Evolutionary conservation across 192 early-diverging fungal genomes (phyloP).

Genomic region (Linnemannia zychae): DNA sequence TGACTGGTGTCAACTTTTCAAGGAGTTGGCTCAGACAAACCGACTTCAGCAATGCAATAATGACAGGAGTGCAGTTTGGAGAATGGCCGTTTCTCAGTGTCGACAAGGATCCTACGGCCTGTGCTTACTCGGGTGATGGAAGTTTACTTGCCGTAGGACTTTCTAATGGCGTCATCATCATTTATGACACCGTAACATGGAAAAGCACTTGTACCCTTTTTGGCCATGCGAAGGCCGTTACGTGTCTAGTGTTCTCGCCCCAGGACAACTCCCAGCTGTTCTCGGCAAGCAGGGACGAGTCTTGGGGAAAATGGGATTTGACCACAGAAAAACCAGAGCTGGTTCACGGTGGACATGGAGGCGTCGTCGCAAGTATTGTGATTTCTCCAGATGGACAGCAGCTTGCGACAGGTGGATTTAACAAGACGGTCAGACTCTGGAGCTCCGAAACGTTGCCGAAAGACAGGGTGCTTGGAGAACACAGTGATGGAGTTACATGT

Average conservation of each 20-base stretch:
- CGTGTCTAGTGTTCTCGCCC: not conserved
- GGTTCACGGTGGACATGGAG: not conserved
- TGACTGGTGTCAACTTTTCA: not conserved
- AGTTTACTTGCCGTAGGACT: not conserved
- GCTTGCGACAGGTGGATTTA: not conserved
- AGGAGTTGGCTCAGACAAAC: conserved; percentile 3
- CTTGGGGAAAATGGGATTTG: not conserved
- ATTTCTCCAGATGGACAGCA: not conserved
- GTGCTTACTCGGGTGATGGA: not conserved
- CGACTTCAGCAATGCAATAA: not conserved
- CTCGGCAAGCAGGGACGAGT: not conserved
- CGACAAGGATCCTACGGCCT: not conserved
- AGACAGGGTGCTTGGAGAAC: not conserved
- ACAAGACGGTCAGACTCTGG: not conserved
- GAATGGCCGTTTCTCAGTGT: conserved; percentile 4
- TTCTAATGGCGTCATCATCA: not conserved
- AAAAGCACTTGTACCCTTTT: not conserved
- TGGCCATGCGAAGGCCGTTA: not conserved
- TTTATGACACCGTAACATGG: not conserved
- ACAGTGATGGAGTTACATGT: not conserved
- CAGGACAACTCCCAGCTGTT: not conserved
- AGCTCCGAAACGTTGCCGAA: not conserved
- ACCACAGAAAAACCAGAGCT: not conserved
- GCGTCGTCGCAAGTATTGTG: not conserved
- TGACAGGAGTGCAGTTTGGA: conserved; percentile 8